Percentiles rank a stretch among this genome's conserved stretches.
These are phyloP conservation scores for Skeletonema tropicum DNA, from an alignment of 108 stramenopile species.

Conservation along the genomic window DNA sequence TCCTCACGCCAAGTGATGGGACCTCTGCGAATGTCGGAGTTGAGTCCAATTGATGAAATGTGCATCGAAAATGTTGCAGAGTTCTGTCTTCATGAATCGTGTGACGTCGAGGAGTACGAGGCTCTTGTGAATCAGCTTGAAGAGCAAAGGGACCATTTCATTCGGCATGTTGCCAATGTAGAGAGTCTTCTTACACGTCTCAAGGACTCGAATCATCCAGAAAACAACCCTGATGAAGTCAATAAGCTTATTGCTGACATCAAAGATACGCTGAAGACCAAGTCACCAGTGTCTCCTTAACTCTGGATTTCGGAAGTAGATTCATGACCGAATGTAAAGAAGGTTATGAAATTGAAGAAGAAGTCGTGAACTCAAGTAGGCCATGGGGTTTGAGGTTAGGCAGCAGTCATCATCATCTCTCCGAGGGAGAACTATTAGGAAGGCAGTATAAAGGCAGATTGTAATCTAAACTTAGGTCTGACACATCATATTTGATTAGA, in stretches of 20 bases:
- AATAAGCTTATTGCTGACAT: constrained; percentile 22
- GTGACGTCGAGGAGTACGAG: constrained; percentile 54
- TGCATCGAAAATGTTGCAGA: constrained; percentile 58
- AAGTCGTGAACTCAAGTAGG: too few relatives aligned
- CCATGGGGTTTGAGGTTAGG: too few relatives aligned
- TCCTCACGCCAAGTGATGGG: constrained; percentile 5
- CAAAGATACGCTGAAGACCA: constrained; percentile 14
- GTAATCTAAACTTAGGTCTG: too few relatives aligned
- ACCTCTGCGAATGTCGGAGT: constrained; percentile 21
- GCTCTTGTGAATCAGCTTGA: constrained; percentile 55
- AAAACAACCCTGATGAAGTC: constrained; percentile 33
- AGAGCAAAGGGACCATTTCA: constrained; percentile 45
- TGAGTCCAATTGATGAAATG: constrained; percentile 56
- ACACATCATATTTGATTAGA: too few relatives aligned
- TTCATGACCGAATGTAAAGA: too few relatives aligned
- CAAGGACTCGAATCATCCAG: constrained; percentile 39
- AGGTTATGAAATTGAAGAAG: too few relatives aligned
- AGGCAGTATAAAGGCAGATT: too few relatives aligned
- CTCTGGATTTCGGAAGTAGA: too few relatives aligned
- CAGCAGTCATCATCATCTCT: too few relatives aligned
- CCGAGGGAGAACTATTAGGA: too few relatives aligned
- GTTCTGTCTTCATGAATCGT: constrained; percentile 55
- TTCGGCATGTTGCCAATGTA: constrained; percentile 37
- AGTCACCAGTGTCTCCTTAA: background rate
- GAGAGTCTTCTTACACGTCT: constrained; percentile 36